Evolutionary conservation across 257 asterid genomes (phyloP).

Genomic region (Coffea canephora): DNA sequence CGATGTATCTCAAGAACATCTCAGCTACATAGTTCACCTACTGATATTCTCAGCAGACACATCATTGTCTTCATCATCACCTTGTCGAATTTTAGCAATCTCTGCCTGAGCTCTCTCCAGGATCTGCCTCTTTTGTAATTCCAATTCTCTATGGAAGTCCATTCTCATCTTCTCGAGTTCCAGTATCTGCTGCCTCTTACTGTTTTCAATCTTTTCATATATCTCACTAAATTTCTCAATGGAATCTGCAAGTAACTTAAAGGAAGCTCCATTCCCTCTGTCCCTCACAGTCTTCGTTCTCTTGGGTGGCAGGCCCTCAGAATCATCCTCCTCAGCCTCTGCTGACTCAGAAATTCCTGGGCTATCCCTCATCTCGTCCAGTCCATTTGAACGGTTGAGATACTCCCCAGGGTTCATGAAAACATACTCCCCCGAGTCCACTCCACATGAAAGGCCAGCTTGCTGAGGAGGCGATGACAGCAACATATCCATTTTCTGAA

Average conservation of each 20-base stretch:
- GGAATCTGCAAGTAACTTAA: conserved; percentile 73
- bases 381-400: conserved; percentile 53
- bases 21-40: conserved; percentile 24
- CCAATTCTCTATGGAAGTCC: conserved; percentile 79
- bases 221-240: conserved; percentile 64
- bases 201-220: conserved; percentile 77
- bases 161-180: conserved; percentile 86
- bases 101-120: conserved; percentile 83
- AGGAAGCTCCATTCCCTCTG: conserved; percentile 29
- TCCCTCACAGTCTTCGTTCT: conserved; percentile 30
- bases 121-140: conserved; percentile 68
- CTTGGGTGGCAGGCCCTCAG: conserved; percentile 54
- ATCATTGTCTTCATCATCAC: conserved; percentile 57
- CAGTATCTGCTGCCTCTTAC: conserved; percentile 70
- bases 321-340: conserved; percentile 42
- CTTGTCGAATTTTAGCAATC: conserved; percentile 62
- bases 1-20: background rate
- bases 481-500: conserved; percentile 69
- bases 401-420: conserved; percentile 56
- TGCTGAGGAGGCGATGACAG: conserved; percentile 50
- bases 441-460: conserved; percentile 67
- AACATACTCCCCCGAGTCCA: conserved; percentile 75
- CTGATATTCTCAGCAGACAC: conserved; percentile 50
- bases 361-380: conserved; percentile 82
- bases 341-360: conserved; percentile 61